A percentile compares a stretch with the other conserved stretches of the same genome.
Conservation (phyloP, 768 basidiomycete species). For the Termitomyces sp. region DNA sequence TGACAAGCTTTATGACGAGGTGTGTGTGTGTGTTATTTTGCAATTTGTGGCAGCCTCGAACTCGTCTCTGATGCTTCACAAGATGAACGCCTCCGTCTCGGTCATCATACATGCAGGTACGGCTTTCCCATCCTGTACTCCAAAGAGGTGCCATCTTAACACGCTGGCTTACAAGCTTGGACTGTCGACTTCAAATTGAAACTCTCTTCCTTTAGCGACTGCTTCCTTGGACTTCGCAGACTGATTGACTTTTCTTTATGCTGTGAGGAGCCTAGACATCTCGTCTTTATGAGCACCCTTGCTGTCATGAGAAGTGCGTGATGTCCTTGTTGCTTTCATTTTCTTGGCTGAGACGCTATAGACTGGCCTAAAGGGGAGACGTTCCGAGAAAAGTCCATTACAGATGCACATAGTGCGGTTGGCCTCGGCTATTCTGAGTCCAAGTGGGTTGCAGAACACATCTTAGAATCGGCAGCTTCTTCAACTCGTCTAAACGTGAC, state of each 20-base stretch:
- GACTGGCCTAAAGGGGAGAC: background rate
- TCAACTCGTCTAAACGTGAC: slow-evolving; percentile 14
- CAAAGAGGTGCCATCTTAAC: background rate
- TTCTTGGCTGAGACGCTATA: background rate
- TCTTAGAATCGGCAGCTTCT: slow-evolving; percentile 22
- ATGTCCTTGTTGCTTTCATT: background rate
- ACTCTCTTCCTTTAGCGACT: slow-evolving; percentile 39
- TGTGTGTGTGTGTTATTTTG: background rate
- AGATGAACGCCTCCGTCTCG: slow-evolving; percentile 1
- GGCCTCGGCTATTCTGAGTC: slow-evolving; percentile 36
- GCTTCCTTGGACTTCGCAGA: slow-evolving; percentile 35
- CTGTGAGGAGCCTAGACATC: slow-evolving; percentile 24
- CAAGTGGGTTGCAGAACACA: slow-evolving; percentile 41
- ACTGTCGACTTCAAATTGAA: slow-evolving; percentile 44
- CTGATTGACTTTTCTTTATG: slow-evolving; percentile 36
- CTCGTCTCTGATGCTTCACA: background rate
- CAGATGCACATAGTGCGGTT: slow-evolving; percentile 18
- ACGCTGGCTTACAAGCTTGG: slow-evolving; percentile 30
- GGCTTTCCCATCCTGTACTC: background rate
- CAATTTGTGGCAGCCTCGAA: background rate
- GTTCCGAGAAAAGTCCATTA: slow-evolving; percentile 14
- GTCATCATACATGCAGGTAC: slow-evolving; percentile 8
- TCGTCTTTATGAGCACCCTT: slow-evolving; percentile 37
- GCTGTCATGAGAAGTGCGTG: slow-evolving; percentile 11
- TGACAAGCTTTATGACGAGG: background rate